A percentile compares a stretch with the other conserved stretches of the same genome.
These are phyloP conservation scores for Megacollybia platyphylla DNA, from an alignment of 1,284 basidiomycete species.

Conservation along the genomic window DNA sequence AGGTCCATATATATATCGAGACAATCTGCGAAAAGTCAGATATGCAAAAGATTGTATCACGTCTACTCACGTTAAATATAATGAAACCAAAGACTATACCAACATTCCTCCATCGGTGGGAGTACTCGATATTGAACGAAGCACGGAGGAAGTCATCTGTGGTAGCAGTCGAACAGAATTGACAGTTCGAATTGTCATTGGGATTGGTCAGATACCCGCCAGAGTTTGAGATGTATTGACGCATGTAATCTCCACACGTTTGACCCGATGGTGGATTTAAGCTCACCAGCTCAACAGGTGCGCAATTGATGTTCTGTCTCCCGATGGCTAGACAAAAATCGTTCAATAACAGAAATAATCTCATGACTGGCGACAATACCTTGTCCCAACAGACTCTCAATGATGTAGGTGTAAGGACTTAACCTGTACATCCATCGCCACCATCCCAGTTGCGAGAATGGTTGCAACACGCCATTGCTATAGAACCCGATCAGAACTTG, in stretches of 20 bases:
- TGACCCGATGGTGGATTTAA: constrained; percentile 48
- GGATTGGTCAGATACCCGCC: constrained; percentile 64
- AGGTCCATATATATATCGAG: background rate
- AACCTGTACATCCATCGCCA: constrained; percentile 40
- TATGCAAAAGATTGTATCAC: background rate
- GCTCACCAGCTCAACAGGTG: constrained; percentile 7
- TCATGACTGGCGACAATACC: constrained; percentile 11
- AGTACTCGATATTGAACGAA: constrained; percentile 18
- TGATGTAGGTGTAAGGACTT: constrained; percentile 46
- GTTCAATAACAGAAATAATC: constrained; percentile 17
- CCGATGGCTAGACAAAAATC: background rate
- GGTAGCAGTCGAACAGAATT: constrained; percentile 37
- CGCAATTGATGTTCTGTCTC: background rate
- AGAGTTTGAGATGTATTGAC: constrained; percentile 32
- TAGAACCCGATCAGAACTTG: background rate
- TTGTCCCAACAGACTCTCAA: constrained; percentile 27
- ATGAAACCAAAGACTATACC: constrained; percentile 56
- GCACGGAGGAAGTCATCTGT: constrained; percentile 47
- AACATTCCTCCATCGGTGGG: constrained; percentile 48
- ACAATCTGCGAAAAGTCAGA: background rate
- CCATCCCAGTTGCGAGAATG: constrained; percentile 36
- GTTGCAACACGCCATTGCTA: constrained; percentile 26
- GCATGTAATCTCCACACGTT: constrained; percentile 49
- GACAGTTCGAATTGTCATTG: constrained; percentile 32
- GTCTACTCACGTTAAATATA: constrained; percentile 10